Evolutionary conservation across 2,329 filamentous ascomycete species (phyloP).

Genomic region (Epichloe glyceriae): DNA sequence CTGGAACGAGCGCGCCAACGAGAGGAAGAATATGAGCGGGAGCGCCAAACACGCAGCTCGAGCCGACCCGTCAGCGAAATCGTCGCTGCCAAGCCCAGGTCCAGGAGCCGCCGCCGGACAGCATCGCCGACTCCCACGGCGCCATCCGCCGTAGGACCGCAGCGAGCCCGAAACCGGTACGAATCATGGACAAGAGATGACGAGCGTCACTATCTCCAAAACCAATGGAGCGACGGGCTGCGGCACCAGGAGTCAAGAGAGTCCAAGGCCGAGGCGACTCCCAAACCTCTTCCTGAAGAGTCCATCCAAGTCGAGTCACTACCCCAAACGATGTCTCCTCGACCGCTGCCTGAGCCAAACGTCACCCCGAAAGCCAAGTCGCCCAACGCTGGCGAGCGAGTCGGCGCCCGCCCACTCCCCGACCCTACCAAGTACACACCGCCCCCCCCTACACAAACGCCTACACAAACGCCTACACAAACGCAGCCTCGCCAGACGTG

Average conservation of each 20-base stretch:
- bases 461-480: constrained; percentile 6
- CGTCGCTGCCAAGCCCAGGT: constrained; percentile 10
- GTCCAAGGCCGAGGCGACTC: constrained; percentile 13
- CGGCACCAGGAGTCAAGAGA: constrained; percentile 24
- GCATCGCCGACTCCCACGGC: constrained; percentile 1
- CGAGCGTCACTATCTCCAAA: constrained; percentile 51
- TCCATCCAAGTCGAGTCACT: not conserved
- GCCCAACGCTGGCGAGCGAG: constrained; percentile 17
- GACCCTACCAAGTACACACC: constrained; percentile 28
- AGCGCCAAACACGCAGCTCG: constrained; percentile 33
- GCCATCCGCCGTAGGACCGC: constrained; percentile 3
- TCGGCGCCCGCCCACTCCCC: constrained; percentile 39
- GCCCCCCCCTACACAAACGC: constrained; percentile 9
- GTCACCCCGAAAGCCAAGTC: constrained; percentile 19
- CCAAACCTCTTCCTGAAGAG: not conserved
- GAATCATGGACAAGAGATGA: constrained; percentile 52
- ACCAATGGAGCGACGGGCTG: constrained; percentile 29
- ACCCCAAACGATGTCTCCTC: constrained; percentile 7
- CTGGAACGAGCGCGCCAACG: constrained; percentile 48
- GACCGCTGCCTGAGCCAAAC: constrained; percentile 31
- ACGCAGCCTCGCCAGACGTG: constrained; percentile 34
- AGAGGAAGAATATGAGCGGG: constrained; percentile 48
- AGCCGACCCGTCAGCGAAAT: constrained; percentile 11
- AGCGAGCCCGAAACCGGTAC: constrained; percentile 30
- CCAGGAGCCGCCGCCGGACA: constrained; percentile 11